Percentiles rank a stretch among this genome's conserved stretches.
phyloP scores from a whole-genome alignment of 371 early-diverging fungal species.

The Mucor sp. region DNA sequence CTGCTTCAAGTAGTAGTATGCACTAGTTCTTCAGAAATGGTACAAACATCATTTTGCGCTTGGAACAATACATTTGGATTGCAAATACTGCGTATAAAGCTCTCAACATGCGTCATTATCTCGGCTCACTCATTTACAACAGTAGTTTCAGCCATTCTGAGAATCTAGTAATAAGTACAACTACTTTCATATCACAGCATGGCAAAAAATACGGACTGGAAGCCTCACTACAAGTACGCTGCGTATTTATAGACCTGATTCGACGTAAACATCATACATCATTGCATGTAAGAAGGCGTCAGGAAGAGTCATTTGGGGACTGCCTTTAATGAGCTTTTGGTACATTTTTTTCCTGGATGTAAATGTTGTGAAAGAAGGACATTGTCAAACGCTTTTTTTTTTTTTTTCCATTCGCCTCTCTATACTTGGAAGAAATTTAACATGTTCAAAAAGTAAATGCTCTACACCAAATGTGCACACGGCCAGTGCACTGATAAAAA shows the following conservation, averaged over 20 bases:
- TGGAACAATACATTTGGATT: too few species aligned
- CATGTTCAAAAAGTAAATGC: conserved; percentile 27
- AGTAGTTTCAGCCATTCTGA: too few species aligned
- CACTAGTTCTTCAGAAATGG: too few species aligned
- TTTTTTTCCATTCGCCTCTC: neutral
- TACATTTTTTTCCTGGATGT: neutral
- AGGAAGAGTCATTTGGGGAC: conserved; percentile 19
- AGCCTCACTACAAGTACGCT: too few species aligned
- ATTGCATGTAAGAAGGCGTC: conserved; percentile 1
- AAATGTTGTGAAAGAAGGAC: neutral
- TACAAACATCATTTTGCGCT: too few species aligned
- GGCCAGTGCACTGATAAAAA: neutral
- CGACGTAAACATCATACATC: neutral
- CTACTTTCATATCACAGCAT: too few species aligned
- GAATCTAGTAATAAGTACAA: too few species aligned
- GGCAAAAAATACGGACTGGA: too few species aligned
- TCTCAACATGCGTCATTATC: too few species aligned
- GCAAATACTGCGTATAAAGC: too few species aligned
- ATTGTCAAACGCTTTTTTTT: neutral
- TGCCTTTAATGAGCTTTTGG: conserved; percentile 5
- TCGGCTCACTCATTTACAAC: too few species aligned
- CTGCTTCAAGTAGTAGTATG: too few species aligned
- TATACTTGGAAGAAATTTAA: conserved; percentile 2
- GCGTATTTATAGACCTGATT: neutral
- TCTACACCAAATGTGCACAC: neutral